A percentile compares a stretch with the other conserved stretches of the same genome.
Conservation (phyloP, 345 rosid species). For the Barbarea vulgaris region DNA sequence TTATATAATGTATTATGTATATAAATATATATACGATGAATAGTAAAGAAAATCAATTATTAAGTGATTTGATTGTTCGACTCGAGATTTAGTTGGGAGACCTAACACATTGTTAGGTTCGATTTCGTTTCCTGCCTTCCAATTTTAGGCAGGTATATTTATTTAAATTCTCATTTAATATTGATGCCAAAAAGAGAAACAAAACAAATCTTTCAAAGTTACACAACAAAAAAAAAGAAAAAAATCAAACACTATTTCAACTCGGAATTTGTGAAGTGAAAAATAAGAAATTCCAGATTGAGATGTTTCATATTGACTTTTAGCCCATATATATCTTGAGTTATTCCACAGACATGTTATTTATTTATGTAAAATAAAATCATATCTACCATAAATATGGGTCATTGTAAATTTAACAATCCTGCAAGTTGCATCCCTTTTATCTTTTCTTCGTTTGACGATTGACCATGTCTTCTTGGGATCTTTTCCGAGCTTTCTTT, state of each 20-base stretch:
- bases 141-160: conserved; percentile 7
- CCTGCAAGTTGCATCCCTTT: conserved; percentile 22
- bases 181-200: neutral
- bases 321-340: neutral
- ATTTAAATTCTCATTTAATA: neutral
- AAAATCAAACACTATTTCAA: too few relatives aligned
- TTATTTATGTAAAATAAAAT: neutral
- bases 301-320: conserved; percentile 25
- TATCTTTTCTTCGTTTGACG: neutral
- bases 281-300: neutral
- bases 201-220: neutral
- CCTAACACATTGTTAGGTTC: conserved; percentile 21
- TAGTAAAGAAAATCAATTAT: neutral
- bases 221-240: too few relatives aligned
- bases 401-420: neutral
- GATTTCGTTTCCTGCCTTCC: neutral
- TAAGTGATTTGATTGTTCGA: neutral
- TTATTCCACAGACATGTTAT: neutral
- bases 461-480: conserved; percentile 18
- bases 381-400: neutral
- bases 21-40: neutral
- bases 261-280: neutral
- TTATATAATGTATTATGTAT: neutral
- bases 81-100: neutral
- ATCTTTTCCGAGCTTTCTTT: neutral